Conservation (phyloP, 2,329 filamentous ascomycete species). For the Trichoderma pleuroti region DNA sequence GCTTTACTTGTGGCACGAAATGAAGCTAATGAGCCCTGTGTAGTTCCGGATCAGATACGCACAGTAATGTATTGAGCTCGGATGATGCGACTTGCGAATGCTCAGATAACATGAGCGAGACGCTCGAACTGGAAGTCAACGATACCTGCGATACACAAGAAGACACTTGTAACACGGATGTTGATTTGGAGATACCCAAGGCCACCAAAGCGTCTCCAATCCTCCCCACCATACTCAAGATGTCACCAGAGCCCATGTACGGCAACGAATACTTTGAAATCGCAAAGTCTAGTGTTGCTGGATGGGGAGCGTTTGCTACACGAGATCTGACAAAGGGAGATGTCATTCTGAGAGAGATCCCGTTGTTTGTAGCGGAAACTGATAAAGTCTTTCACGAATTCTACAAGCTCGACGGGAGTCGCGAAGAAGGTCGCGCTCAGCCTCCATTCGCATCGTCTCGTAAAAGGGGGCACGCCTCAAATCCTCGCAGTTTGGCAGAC, state of each 20-base stretch:
- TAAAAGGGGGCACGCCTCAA: conserved; percentile 28
- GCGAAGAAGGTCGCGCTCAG: conserved; percentile 34
- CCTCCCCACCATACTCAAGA: background rate
- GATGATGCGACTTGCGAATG: background rate
- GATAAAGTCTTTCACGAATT: conserved; percentile 35
- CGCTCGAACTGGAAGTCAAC: background rate
- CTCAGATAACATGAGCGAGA: background rate
- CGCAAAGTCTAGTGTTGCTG: conserved; percentile 39
- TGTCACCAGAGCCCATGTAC: conserved; percentile 25
- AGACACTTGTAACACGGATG: background rate
- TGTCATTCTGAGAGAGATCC: conserved; percentile 43
- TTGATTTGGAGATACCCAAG: background rate
- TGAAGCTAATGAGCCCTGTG: background rate
- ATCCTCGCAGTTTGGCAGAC: conserved; percentile 42
- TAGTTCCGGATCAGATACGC: background rate
- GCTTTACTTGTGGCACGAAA: background rate
- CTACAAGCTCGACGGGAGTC: conserved; percentile 30
- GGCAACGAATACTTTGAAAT: conserved; percentile 42
- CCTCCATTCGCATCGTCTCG: conserved; percentile 36
- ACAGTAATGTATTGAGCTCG: background rate
- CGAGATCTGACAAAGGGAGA: conserved; percentile 37
- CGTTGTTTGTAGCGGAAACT: conserved; percentile 37
- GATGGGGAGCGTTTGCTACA: conserved; percentile 47
- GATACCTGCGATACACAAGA: background rate
- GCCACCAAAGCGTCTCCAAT: background rate